These are phyloP conservation scores for Allium sativum DNA, from an alignment of 106 monocot genomes.

Conservation along the genomic window DNA sequence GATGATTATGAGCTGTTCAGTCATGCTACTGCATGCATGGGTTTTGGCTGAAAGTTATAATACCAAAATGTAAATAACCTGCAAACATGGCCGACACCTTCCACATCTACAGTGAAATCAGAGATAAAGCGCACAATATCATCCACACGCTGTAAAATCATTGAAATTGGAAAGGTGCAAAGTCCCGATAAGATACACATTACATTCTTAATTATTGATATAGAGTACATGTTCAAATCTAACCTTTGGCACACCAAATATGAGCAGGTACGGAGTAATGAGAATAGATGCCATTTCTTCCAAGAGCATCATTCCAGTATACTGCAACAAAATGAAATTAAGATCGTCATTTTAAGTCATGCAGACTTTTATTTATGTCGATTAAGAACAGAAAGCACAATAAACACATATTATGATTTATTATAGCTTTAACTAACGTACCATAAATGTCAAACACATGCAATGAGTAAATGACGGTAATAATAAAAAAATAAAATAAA, in stretches of 20 bases:
- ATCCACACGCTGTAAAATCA: conserved; percentile 57
- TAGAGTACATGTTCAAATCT: conserved; percentile 2
- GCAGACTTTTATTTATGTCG: no score
- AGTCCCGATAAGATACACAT: neutral
- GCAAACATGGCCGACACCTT: conserved; percentile 98
- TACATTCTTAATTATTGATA: no score
- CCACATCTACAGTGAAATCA: conserved; percentile 79
- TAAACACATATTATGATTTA: no score
- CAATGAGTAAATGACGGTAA: no score
- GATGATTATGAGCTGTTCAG: neutral
- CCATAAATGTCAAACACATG: no score
- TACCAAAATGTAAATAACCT: conserved; percentile 32
- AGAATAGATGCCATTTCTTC: conserved; percentile 97
- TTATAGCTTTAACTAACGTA: no score
- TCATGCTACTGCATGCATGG: neutral
- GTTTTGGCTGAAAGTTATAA: neutral
- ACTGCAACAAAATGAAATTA: conserved; percentile 33
- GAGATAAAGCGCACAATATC: conserved; percentile 86
- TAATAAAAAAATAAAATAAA: neutral
- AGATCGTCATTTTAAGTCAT: no score
- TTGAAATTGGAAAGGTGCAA: neutral
- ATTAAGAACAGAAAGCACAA: no score
- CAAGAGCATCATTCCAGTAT: conserved; percentile 85
- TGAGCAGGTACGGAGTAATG: conserved; percentile 73
- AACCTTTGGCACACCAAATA: conserved; percentile 93